These are phyloP conservation scores for Calonectria pteridis DNA, from an alignment of 2,329 filamentous ascomycete species.

Conservation along the genomic window DNA sequence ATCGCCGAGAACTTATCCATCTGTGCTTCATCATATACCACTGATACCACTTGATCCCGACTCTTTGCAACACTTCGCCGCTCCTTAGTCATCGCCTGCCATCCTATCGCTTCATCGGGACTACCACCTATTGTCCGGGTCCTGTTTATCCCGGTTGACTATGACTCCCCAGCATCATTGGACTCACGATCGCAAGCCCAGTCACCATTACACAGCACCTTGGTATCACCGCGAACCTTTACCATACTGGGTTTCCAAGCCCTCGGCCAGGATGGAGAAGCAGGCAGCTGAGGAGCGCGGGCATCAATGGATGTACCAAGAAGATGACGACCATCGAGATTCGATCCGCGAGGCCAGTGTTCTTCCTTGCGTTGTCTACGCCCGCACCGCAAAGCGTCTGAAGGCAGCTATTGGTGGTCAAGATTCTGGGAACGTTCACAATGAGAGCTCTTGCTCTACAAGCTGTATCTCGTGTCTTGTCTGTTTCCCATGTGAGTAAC, in stretches of 20 bases:
- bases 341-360: conserved; percentile 27
- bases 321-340: background rate
- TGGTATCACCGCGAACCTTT: conserved; percentile 29
- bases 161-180: conserved; percentile 41
- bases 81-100: background rate
- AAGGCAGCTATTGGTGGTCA: conserved; percentile 36
- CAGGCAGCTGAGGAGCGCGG: conserved; percentile 17
- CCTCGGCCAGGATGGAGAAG: conserved; percentile 38
- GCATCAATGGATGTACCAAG: conserved; percentile 35
- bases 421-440: conserved; percentile 30
- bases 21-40: conserved; percentile 14
- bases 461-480: conserved; percentile 41
- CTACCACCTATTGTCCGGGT: background rate
- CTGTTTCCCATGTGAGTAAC: conserved; percentile 45
- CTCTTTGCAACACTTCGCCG: background rate
- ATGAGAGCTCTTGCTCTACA: conserved; percentile 34
- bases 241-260: conserved; percentile 24
- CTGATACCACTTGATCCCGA: background rate
- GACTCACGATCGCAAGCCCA: conserved; percentile 30
- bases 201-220: conserved; percentile 26
- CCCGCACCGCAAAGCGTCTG: conserved; percentile 43
- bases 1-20: background rate
- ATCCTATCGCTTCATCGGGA: background rate
- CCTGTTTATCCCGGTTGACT: conserved; percentile 28
- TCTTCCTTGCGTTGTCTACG: conserved; percentile 46